Base-by-base conservation (phyloP, 208 protist species). In the Dictyostelium gargantuum region DNA sequence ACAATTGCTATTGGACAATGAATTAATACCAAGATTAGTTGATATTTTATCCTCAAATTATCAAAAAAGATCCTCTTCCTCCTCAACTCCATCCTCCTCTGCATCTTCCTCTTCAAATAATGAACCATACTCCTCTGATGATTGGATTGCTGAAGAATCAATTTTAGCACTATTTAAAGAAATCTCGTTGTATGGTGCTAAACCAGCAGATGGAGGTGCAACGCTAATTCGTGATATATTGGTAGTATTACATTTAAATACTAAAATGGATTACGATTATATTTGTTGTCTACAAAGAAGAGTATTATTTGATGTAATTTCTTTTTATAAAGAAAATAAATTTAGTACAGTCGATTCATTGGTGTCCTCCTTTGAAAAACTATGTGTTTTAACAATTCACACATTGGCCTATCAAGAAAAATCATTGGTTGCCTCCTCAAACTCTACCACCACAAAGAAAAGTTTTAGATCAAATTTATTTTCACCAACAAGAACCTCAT, bases 341-440 rank as follows among this genome's bases (percentile, higher is more conserved):
- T 89, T 89, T 66, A 40, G 48, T 23, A 38, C 35, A 3, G 13
- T 79, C 17, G 70, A 68, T 40, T 46, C 82, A 3, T 29, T 89
- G 17, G 82, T 79, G 13, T 89, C 82, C 2, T 76, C 66, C 3
- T 89, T 63, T 66, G 82, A 89, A 68, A 89, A 89, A 38, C 19
- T 89, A 38, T 89, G 48, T 35, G 52, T 79, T 10, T 52, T 89
- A 6, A 48, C 82, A 10, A 79, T 89, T 42, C 76, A 89, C 19
- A 89, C 82, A 4, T 23, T 89, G 4, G 50, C 54, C 11, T 89
- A 89, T n/a, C 82, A 89, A 52, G 82, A 89, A 23, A 89, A 89
- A 38, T 70, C 4, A 44, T 21, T 50, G 11, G 23, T 52, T 38
- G 54, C 29, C 29, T 61, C 26, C 63, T 40, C 21, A 19, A n/a